These are phyloP conservation scores for Alternaria ventricosa DNA, from an alignment of 2,329 filamentous ascomycete genomes.

Conservation along the genomic window DNA sequence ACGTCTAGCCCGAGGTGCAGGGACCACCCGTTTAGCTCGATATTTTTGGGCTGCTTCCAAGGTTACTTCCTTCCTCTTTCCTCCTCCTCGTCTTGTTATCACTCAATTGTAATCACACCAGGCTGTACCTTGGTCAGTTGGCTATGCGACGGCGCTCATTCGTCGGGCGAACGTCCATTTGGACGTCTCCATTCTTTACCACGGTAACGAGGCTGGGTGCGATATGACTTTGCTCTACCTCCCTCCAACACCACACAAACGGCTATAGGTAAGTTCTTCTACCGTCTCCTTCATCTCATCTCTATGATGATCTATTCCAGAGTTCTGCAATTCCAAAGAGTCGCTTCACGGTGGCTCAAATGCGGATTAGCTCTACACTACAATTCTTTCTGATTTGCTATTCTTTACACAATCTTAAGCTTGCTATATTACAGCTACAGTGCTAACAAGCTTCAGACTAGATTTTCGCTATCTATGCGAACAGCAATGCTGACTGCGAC, in stretches of 20 bases:
- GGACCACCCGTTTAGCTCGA: constrained; percentile 17
- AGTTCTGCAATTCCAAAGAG: constrained; percentile 60
- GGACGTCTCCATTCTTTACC: background rate
- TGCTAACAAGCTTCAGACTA: constrained; percentile 18
- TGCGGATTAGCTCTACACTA: constrained; percentile 57
- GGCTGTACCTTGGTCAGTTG: background rate
- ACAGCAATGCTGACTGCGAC: constrained; percentile 10
- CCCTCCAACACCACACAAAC: background rate
- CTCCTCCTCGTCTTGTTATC: background rate
- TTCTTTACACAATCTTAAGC: background rate
- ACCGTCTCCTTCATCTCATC: background rate
- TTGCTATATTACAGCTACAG: constrained; percentile 5
- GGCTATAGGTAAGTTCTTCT: constrained; percentile 17
- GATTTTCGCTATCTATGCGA: constrained; percentile 9
- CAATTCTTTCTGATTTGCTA: constrained; percentile 53
- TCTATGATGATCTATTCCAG: constrained; percentile 53
- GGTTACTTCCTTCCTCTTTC: background rate
- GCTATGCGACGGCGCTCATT: background rate
- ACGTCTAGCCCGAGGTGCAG: constrained; percentile 12
- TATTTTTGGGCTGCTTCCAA: constrained; percentile 2
- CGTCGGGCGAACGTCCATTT: background rate
- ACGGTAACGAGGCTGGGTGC: background rate
- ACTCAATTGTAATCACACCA: background rate
- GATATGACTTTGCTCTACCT: background rate
- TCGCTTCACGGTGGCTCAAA: constrained; percentile 41